These are phyloP conservation scores for Floccularia luteovirens DNA, from an alignment of 768 basidiomycete species.

Conservation along the genomic window DNA sequence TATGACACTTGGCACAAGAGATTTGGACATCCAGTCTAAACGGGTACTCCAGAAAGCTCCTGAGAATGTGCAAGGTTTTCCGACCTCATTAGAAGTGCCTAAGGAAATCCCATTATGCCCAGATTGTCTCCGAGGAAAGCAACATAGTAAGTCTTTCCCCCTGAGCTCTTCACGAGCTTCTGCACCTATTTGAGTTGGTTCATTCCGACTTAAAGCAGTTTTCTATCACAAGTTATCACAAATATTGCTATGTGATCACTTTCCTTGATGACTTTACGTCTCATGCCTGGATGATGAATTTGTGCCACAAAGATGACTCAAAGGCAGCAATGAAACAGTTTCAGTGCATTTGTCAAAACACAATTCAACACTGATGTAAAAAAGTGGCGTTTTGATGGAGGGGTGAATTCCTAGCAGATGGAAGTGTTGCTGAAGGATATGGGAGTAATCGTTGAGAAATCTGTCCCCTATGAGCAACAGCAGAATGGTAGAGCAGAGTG, in stretches of 20 bases:
- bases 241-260: background rate
- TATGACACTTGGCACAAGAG: slow-evolving; percentile 1
- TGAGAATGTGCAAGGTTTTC: background rate
- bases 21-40: slow-evolving; percentile 2
- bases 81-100: background rate
- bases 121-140: background rate
- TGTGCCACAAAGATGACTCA: background rate
- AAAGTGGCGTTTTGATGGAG: background rate
- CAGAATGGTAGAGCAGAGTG: slow-evolving; percentile 1
- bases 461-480: background rate
- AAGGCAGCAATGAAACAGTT: background rate
- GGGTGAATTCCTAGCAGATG: background rate
- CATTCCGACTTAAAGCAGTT: slow-evolving; percentile 2
- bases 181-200: background rate
- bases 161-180: background rate
- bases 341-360: background rate
- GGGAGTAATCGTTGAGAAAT: background rate
- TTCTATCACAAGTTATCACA: background rate
- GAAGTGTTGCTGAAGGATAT: background rate
- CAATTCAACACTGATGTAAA: background rate
- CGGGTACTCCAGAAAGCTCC: background rate
- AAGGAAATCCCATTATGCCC: background rate
- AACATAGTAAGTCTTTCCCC: background rate
- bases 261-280: slow-evolving; percentile 2
- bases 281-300: background rate